Evolutionary conservation across 345 rosid genomes (phyloP).

Genomic region (Turnera subulata): DNA sequence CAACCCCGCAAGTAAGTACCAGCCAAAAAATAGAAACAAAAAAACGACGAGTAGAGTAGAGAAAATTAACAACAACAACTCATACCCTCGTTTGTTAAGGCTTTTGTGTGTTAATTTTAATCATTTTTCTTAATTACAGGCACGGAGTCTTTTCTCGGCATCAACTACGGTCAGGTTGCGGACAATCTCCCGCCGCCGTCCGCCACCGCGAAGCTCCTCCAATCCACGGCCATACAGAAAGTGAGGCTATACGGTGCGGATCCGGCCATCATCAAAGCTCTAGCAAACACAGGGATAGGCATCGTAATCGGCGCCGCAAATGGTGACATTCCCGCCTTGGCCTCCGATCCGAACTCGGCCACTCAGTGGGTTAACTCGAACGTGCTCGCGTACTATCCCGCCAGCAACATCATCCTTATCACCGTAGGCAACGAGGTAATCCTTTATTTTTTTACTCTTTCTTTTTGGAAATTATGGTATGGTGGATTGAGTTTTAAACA

Average conservation of each 20-base stretch:
- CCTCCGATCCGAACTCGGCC: conserved; percentile 64
- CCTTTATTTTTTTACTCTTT: neutral
- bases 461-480: neutral
- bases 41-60: too few species aligned
- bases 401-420: conserved; percentile 72
- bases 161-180: conserved; percentile 80
- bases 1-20: conserved; percentile 42
- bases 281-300: conserved; percentile 73
- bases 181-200: conserved; percentile 77
- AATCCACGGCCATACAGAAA: conserved; percentile 65
- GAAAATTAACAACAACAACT: neutral
- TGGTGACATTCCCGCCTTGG: conserved; percentile 71
- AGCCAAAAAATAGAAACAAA: too few species aligned
- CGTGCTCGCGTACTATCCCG: conserved; percentile 67
- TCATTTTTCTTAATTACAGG: conserved; percentile 33
- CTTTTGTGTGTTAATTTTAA: neutral
- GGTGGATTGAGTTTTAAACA: neutral
- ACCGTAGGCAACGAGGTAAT: conserved; percentile 68
- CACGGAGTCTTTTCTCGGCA: conserved; percentile 69
- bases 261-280: conserved; percentile 62
- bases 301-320: conserved; percentile 65
- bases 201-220: conserved; percentile 71
- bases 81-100: neutral
- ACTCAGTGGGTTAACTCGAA: conserved; percentile 60
- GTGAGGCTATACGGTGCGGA: conserved; percentile 74